Percentiles rank a stretch among this genome's conserved stretches.
phyloP scores from a whole-genome alignment of 2,329 filamentous ascomycete genomes.

The Colletotrichum navitas region DNA sequence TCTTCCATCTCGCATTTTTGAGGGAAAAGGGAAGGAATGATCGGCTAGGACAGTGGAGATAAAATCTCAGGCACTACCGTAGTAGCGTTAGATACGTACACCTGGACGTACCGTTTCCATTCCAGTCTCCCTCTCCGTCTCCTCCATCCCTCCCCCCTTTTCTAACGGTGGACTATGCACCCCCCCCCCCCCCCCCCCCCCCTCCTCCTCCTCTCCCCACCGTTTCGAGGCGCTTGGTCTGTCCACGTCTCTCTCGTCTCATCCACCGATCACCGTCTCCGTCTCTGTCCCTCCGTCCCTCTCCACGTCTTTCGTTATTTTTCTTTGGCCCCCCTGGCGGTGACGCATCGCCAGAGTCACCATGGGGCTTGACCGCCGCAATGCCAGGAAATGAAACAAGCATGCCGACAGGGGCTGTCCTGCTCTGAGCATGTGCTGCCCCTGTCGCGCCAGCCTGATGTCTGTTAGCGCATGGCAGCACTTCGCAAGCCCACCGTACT shows the following conservation, averaged over 20 bases:
- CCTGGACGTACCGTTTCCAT: background rate
- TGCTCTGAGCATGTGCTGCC: conserved; percentile 27
- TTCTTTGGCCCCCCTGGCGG: conserved; percentile 17
- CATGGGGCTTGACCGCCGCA: conserved; percentile 42
- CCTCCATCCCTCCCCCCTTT: background rate
- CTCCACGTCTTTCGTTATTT: background rate
- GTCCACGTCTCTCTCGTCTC: background rate
- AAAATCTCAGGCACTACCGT: too few species aligned
- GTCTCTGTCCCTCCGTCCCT: background rate
- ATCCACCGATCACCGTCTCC: conserved; percentile 1
- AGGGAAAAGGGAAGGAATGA: background rate
- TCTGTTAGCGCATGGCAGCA: background rate
- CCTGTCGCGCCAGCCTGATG: conserved; percentile 25
- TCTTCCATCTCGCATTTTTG: background rate
- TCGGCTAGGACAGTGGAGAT: background rate
- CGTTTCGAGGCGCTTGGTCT: background rate
- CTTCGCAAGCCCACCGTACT: conserved; percentile 5
- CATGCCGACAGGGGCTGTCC: conserved; percentile 20
- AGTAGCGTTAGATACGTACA: too few species aligned
- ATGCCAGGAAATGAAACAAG: conserved; percentile 44
- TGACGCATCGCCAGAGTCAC: conserved; percentile 43
- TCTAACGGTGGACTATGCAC: background rate
- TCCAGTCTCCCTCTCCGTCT: background rate
- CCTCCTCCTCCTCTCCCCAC: background rate
- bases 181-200: too few species aligned